Evolutionary conservation across 331 rosid species (phyloP), one percentile per base, ranked within the genome.

Genomic region (Rosa hybrid): DNA sequence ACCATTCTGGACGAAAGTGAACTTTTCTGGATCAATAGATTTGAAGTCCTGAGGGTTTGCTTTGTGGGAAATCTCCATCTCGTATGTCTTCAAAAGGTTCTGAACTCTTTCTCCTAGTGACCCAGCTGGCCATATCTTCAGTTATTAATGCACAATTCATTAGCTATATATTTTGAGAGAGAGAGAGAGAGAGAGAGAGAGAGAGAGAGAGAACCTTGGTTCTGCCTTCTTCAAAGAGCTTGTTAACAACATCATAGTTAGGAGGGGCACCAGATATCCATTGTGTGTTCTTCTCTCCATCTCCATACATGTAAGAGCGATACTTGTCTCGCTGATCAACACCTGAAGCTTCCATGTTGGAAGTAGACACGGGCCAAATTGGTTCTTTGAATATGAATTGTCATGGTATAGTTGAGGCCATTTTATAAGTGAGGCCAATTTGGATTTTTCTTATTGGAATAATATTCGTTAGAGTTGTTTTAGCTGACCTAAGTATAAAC

Each of bases 61-160:
- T 76, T 91, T 90, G 78, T 90, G 76, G 76, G 84, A 84, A 14
- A 79, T 0, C 84, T 91, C 97, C 92, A 91, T 87, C 77, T 91
- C 97, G 88, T 90, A 89, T 41, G 62, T 78, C 85, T 91, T 91
- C 0, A 87, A 72, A 8, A 86, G 65, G 82, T 64, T 87, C 84
- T 91, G 97, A 54, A 88, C 94, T 54, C 79, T 63, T 71, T 87
- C 90, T 79, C 88, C 97, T 27, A 84, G 75, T 76, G 97, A 91
- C 3, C 92, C 94, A 6, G 86, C 72, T 57, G 92, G 86, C 94
- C 97, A 91, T 75, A 85, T 78, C 94, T 91, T 62, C 38, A 12
- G 12, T 23, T 23, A 62, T 23, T 4, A 23, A 62, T 13, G 16
- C 68, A 62, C 14, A 60, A 10, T 8, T 60, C 34, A 18, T 54